Evolutionary conservation across 345 rosid species (phyloP), one percentile per base, ranked within the genome.

Genomic region (Syzygium aromaticum): DNA sequence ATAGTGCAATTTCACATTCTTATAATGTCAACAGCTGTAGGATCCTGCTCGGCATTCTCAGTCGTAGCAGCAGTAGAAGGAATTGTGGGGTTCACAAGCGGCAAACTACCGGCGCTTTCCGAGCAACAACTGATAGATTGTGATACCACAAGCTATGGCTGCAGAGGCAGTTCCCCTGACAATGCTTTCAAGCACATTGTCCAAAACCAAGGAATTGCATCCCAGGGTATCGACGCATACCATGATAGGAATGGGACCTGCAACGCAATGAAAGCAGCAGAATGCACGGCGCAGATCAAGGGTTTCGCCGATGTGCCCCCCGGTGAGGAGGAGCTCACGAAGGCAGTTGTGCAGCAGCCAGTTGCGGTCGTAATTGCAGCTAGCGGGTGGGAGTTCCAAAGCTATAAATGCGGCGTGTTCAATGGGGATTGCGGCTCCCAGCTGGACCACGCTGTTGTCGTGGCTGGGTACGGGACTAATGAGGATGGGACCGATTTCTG

Each of bases 41-140:
- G 85, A 85, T 38, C 85, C 28, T 80, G 88, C 54, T 87, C 80
- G 88, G 85, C 88, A 8, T 87, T 87, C 85, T 87, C 88, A 11
- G 51, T 77, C 6, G 85, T 87, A 27, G 85, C 88, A 7, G 88
- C 88, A 27, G 85, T 87, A 11, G 88, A 82, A 43, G 88, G 85
- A n/a, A 87, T 87, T 27, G 57, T 78, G 85, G 46, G 59, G 8
- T 82, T 87, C 16, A 85, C 83, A 43, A 87, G 54, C 10, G 85
- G 85, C 11, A 49, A 57, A 27, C 85, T n/a, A 4, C 46, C 51
- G 11, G 57, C 53, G 16, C 77, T 87, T 22, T 87, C 88, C 0
- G 88, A 87, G 78, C 88, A 87, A 73, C 85, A 87, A 57, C 73
- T 82, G 51, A 40, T 87, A 15, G 85, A 87, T 23, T 87, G 88